Base-by-base conservation (phyloP, 805 yeast genomes). In the Dipodascus albidus region DNA sequence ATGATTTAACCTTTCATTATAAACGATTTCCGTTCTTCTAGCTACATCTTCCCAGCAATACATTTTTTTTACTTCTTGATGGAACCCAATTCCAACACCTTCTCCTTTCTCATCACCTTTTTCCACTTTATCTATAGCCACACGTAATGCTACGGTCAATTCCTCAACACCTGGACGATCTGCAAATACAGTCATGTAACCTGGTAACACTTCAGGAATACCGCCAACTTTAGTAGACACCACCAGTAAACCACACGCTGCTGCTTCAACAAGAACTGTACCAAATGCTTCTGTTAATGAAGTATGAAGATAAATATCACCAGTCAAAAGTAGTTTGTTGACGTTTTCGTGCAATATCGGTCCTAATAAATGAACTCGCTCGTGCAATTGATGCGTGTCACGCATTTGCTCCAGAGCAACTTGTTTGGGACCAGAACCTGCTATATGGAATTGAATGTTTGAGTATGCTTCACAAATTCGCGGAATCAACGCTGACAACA, bases 221-320 rank as follows among this genome's bases (percentile, higher is more conserved):
- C 99, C 99, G 11, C 99, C 99, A 0, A 93, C 99, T 54, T 82
- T 81, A 0, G 99, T 93, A 0, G 97, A 89, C 0, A 93, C 99
- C 1, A 93, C 96, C 19, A 87, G 74, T 38, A 93, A 67, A 0
- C 97, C 97, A 72, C 98, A 93, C 0, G 96, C 85, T 0, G 97
- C 99, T 0, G 99, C 99, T 65, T 93, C 99, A 0, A 93, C 96
- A 9, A 93, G 70, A 0, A 88, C 98, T 0, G 99, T 93, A 1
- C 99, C 99, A 69, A 93, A 93, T 0, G 98, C 99, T 66, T 93
- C 99, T 0, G 98, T 93, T 44, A 93, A 73, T 0, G 96, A 83
- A 0, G 99, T 90, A 67, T 93, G 98, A 24, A 93, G 68, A 65
- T 90, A 93, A 9, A 93, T 91, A 62, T 93, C 95, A 19, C 99